Evolutionary conservation across 148 eudicot species (phyloP).

Genomic region (Drosera capensis): DNA sequence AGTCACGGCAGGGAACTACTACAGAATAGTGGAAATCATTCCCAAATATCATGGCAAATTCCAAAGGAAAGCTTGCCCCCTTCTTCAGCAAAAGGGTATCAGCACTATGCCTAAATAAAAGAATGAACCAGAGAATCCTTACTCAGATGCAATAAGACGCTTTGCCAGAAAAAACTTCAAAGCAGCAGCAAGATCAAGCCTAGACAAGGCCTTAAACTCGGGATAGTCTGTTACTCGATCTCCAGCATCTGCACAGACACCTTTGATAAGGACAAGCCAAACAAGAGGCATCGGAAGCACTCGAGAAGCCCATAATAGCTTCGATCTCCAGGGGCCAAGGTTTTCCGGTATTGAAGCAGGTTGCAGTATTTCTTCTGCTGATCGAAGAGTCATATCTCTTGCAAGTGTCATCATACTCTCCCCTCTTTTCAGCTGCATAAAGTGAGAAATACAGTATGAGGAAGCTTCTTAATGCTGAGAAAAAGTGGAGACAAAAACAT

Average conservation of each 20-base stretch:
- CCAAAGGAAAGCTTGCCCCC: background rate
- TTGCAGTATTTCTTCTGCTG: constrained; percentile 72
- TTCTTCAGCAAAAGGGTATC: background rate
- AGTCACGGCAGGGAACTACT: too few relatives aligned
- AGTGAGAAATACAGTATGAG: background rate
- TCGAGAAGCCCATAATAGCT: constrained; percentile 91
- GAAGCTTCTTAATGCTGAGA: background rate
- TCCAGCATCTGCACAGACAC: constrained; percentile 62
- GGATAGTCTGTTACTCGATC: constrained; percentile 50
- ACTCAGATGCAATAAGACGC: constrained; percentile 89
- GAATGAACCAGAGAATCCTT: constrained; percentile 19
- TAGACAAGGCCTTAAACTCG: constrained; percentile 74
- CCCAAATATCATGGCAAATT: background rate
- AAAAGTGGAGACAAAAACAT: background rate
- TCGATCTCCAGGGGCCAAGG: constrained; percentile 86
- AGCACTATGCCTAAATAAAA: background rate
- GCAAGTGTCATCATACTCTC: constrained; percentile 90
- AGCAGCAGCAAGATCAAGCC: constrained; percentile 88
- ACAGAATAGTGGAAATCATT: too few relatives aligned
- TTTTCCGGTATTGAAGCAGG: constrained; percentile 43
- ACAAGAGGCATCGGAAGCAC: constrained; percentile 94
- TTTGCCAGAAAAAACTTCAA: constrained; percentile 88
- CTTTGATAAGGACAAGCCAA: constrained; percentile 72
- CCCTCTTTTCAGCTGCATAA: constrained; percentile 66
- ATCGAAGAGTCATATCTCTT: constrained; percentile 77